Base-by-base conservation (phyloP, 148 eudicot genomes). In the Cornus suecica region DNA sequence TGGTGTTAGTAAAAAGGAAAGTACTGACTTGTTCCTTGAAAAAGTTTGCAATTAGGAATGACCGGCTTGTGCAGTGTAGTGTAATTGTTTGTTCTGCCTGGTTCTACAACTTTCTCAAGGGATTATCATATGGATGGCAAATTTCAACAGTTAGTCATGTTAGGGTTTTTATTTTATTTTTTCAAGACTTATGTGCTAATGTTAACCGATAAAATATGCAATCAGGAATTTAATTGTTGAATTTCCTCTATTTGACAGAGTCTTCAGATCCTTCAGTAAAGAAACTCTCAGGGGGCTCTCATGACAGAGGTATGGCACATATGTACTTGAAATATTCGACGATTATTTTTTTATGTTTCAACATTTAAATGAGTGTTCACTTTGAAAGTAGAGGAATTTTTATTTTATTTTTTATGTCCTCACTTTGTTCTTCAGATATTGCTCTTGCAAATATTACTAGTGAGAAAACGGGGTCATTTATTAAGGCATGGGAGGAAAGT, bases 401-500 rank as follows among this genome's bases (percentile, higher is more conserved):
- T n/a, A n/a, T n/a, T n/a, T n/a, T n/a, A n/a, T n/a, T n/a, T n/a
- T n/a, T n/a, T n/a, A n/a, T n/a, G n/a, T n/a, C n/a, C n/a, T 48
- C 27, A 27, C 31, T 13, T 73, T 63, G 41, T 48, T 63, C 28
- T 64, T 63, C 82, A 94, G 97, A 88, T 78, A 70, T 90, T 69
- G 97, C 90, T 23, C 87, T 90, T 42, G 90, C 91, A 22, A 79
- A 86, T 29, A 81, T 94, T 71, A 91, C 88, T 66, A 77, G 81
- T 58, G 96, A 94, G 78, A 94, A 92, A 79, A 90, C 83, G 71
- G 61, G 83, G 75, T 94, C 98, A 14, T 89, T 89, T 61, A 90
- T 94, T 79, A 92, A 90, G 86, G 98, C 98, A 51, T 94, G 98
- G 98, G 97, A 92, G 81, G 97, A 94, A 63, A 92, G 88, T 69